phyloP scores from a whole-genome alignment of 2,329 filamentous ascomycete species.

The Paraphaeosphaeria minitans region DNA sequence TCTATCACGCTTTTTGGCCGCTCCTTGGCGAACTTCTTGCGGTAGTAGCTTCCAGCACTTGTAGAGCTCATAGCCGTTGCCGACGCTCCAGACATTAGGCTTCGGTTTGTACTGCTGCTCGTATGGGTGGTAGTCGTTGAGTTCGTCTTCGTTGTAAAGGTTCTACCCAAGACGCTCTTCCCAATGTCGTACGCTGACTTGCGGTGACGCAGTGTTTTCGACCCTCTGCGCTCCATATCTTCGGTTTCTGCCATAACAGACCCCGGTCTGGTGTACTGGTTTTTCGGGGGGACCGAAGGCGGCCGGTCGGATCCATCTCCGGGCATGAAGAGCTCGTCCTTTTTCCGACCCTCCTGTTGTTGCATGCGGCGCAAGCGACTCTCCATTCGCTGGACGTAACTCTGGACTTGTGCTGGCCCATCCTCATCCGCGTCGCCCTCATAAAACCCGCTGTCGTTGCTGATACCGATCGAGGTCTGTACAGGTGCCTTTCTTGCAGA shows the following conservation, averaged over 20 bases:
- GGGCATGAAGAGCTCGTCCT: constrained; percentile 59
- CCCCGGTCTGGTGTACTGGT: constrained; percentile 48
- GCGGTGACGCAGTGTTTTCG: constrained; percentile 58
- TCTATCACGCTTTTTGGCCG: constrained; percentile 70
- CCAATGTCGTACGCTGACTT: constrained; percentile 82
- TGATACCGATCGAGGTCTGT: constrained; percentile 75
- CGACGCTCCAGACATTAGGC: constrained; percentile 91
- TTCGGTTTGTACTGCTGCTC: constrained; percentile 77
- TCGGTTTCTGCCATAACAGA: constrained; percentile 44
- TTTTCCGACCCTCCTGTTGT: constrained; percentile 46
- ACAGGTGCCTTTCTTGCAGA: constrained; percentile 53
- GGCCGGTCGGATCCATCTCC: constrained; percentile 49
- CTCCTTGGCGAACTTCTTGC: constrained; percentile 64
- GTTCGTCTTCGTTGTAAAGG: constrained; percentile 86
- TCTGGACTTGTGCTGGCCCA: constrained; percentile 73
- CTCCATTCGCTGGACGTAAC: constrained; percentile 93
- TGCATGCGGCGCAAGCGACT: constrained; percentile 76
- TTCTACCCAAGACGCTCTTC: constrained; percentile 71
- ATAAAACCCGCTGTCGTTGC: constrained; percentile 47
- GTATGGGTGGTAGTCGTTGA: constrained; percentile 70
- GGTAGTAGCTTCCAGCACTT: constrained; percentile 89
- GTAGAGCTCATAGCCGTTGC: constrained; percentile 92
- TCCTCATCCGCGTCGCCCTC: constrained; percentile 62
- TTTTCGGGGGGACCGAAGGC: constrained; percentile 68
- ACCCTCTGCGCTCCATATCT: constrained; percentile 38